Conservation (phyloP, 1,139 yeast genomes). For the Pichia sp. region DNA sequence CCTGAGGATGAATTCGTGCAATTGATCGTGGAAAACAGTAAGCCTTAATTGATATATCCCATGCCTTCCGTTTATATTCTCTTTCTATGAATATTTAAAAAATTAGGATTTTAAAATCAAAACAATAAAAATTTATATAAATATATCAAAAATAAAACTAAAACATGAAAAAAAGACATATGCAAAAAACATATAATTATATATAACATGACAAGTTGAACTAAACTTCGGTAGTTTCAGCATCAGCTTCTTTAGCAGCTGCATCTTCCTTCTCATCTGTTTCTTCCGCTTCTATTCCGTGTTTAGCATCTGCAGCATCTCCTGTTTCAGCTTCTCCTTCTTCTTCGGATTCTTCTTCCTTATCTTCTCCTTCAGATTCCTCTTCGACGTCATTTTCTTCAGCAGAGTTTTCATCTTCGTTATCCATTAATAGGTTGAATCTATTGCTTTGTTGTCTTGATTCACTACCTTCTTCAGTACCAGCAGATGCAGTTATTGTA, state of each 20-base stretch:
- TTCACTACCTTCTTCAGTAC: conserved; percentile 19
- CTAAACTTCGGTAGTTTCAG: neutral
- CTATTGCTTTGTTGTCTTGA: conserved; percentile 40
- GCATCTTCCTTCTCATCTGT: neutral
- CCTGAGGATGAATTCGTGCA: conserved; percentile 62
- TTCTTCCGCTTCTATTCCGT: neutral
- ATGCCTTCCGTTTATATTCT: no score
- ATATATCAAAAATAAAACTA: neutral
- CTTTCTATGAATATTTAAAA: neutral
- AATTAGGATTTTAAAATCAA: neutral
- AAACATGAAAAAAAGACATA: conserved; percentile 3
- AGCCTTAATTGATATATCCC: neutral
- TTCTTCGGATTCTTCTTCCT: conserved; percentile 5
- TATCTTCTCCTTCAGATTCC: no score
- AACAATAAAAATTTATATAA: neutral
- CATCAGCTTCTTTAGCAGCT: neutral
- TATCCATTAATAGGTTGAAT: conserved; percentile 48
- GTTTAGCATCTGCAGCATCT: neutral
- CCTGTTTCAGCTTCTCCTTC: conserved; percentile 1
- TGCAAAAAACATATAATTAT: neutral
- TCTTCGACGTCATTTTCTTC: conserved; percentile 1
- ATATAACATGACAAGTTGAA: conserved; percentile 2
- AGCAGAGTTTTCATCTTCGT: conserved; percentile 8
- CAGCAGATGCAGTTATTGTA: neutral
- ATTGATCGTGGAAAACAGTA: conserved; percentile 36